Base-by-base conservation (phyloP, 495 filamentous ascomycete species). In the Podospora pseudopauciseta region DNA sequence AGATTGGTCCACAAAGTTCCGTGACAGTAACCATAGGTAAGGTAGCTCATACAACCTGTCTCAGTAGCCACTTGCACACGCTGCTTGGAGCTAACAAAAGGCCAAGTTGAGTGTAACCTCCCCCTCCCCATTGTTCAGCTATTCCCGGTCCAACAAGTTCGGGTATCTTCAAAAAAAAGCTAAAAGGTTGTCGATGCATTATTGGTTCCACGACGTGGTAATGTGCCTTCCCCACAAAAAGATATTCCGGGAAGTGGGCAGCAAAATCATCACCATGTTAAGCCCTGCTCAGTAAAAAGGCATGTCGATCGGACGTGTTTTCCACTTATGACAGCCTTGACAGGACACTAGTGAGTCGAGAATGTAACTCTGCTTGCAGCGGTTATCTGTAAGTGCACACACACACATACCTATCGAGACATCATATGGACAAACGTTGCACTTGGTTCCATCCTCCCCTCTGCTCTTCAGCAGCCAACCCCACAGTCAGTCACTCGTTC, bases 281-380 rank as follows among this genome's bases (percentile, higher is more conserved):
- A 58, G 18, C 55, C n/a, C n/a, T 58, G 2, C 15, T 3, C 7
- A 49, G 39, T 49, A 49, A 9, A 26, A 58, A 49, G 30, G 27
- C 61, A 63, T 63, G 61, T 34, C 61, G 61, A 63, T 63, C 61
- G 61, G 61, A 20, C 61, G 34, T 63, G 61, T 16, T 63, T 63
- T 63, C 61, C 61, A 6, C 23, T 63, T 63, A 61, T 61, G 59
- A 61, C 30, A 49, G 39, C 39, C 39, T 26, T 58, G 55, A 28
- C 30, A 44, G 32, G 27, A 63, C 0, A n/a, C 61, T 34, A 19
- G 61, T 63, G 27, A 32, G 23, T 49, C 7, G 30, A 20, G 32
- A 49, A 63, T 32, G 61, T n/a, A 34, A 62, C 60, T 4, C 26
- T 62, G 60, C 11, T 30, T 19, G 19, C 9, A 27, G 55, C 55